Percentiles rank a stretch among this genome's conserved stretches.
These are phyloP conservation scores for Leccinum boreale DNA, from an alignment of 768 basidiomycete genomes.

Conservation along the genomic window DNA sequence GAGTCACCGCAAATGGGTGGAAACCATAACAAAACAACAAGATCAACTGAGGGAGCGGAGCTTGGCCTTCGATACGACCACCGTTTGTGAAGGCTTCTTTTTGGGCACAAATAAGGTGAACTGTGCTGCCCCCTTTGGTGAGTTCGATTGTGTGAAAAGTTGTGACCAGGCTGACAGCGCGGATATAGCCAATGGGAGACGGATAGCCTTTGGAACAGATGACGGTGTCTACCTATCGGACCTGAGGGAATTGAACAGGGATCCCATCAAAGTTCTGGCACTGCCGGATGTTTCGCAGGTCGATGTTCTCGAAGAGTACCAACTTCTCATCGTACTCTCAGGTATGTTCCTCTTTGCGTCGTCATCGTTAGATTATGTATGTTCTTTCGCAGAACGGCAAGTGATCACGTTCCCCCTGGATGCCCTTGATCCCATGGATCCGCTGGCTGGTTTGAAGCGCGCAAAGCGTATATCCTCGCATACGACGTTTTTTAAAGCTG, in stretches of 20 bases:
- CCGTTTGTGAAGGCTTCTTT: constrained; percentile 88
- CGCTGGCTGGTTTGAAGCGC: constrained; percentile 85
- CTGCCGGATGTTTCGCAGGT: constrained; percentile 90
- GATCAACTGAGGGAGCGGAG: constrained; percentile 79
- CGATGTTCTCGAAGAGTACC: constrained; percentile 94
- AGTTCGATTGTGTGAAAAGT: constrained; percentile 35
- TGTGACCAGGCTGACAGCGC: constrained; percentile 4
- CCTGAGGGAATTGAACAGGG: constrained; percentile 67
- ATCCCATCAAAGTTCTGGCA: constrained; percentile 87
- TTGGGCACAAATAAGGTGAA: constrained; percentile 81
- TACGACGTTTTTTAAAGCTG: constrained; percentile 97
- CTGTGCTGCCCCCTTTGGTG: constrained; percentile 84
- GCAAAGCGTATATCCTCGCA: constrained; percentile 95
- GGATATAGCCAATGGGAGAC: constrained; percentile 66
- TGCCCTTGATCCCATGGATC: constrained; percentile 85
- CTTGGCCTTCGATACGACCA: constrained; percentile 79
- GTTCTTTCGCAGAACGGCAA: constrained; percentile 68
- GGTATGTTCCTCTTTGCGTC: constrained; percentile 44
- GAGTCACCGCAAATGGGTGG: constrained; percentile 91
- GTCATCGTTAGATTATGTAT: not conserved
- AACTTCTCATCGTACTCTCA: constrained; percentile 97
- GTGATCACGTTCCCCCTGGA: constrained; percentile 97
- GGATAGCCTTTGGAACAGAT: constrained; percentile 94
- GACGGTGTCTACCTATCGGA: constrained; percentile 97
- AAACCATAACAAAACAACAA: constrained; percentile 88